Percentiles rank a stretch among this genome's conserved stretches.
These are phyloP conservation scores for Przewalskia tangutica DNA, from an alignment of 257 asterid genomes.

Conservation along the genomic window DNA sequence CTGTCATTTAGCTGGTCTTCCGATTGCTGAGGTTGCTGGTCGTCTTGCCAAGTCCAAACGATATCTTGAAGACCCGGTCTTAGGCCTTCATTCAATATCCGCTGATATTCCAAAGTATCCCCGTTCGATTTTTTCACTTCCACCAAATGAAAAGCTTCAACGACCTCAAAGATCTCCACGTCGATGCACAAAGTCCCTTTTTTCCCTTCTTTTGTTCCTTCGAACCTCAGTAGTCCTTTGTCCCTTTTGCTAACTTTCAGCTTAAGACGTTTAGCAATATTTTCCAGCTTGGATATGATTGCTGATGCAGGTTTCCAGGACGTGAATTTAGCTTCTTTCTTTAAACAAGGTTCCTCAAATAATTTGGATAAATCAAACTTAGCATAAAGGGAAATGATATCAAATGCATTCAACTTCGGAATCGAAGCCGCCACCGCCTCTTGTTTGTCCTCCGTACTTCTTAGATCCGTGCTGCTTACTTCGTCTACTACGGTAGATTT, in stretches of 20 bases:
- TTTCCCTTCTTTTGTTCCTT: conserved; percentile 61
- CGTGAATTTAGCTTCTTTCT: conserved; percentile 60
- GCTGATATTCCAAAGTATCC: conserved; percentile 63
- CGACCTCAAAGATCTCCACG: conserved; percentile 71
- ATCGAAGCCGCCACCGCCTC: conserved; percentile 14
- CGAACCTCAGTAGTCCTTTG: conserved; percentile 56
- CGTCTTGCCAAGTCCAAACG: conserved; percentile 73
- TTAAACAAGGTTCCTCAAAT: conserved; percentile 52
- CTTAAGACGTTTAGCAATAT: conserved; percentile 50
- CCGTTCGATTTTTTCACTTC: conserved; percentile 71
- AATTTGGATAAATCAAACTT: conserved; percentile 65
- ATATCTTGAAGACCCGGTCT: conserved; percentile 76
- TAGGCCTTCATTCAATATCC: conserved; percentile 43
- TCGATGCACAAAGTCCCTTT: conserved; percentile 59
- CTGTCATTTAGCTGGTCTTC: not conserved
- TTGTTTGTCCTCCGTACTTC: conserved; percentile 15
- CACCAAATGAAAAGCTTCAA: conserved; percentile 55
- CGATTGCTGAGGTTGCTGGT: conserved; percentile 15
- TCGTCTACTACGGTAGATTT: conserved; percentile 16
- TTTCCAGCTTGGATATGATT: conserved; percentile 66
- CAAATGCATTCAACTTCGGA: conserved; percentile 64
- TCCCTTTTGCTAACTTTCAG: conserved; percentile 57
- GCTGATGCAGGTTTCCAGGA: conserved; percentile 53
- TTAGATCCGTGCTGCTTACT: conserved; percentile 18
- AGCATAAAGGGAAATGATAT: conserved; percentile 59